phyloP scores from a whole-genome alignment of 352 stramenopile genomes.

The Phytophthora nicotianae region DNA sequence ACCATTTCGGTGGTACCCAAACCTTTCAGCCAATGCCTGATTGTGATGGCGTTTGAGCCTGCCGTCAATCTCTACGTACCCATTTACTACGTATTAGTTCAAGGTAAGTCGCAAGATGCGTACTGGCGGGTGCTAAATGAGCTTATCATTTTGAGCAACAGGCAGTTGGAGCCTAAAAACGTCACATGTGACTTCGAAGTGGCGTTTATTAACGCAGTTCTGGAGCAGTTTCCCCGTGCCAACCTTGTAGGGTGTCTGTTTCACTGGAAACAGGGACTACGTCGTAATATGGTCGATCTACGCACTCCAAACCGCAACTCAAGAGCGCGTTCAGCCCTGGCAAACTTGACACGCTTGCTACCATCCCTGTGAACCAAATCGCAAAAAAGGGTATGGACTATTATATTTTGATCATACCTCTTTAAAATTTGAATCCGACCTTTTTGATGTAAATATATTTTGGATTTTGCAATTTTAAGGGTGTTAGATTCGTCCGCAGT shows the following conservation, averaged over 20 bases:
- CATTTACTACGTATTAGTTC: neutral
- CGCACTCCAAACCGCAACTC: too few relatives aligned
- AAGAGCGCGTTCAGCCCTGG: too few relatives aligned
- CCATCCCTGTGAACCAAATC: neutral
- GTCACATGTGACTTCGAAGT: too few relatives aligned
- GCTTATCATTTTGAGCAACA: neutral
- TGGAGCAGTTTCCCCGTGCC: too few relatives aligned
- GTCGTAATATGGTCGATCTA: too few relatives aligned
- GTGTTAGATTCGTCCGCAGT: neutral
- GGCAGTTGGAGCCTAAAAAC: too few relatives aligned
- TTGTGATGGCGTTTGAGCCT: neutral
- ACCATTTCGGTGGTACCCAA: slow-evolving; percentile 1
- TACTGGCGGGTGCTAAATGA: neutral
- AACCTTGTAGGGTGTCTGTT: too few relatives aligned
- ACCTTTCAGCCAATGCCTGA: slow-evolving; percentile 1
- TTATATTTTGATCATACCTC: neutral
- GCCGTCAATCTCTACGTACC: neutral
- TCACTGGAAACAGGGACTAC: too few relatives aligned
- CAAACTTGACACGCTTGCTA: too few relatives aligned
- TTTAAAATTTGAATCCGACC: neutral
- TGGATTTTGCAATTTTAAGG: neutral
- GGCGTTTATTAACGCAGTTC: too few relatives aligned
- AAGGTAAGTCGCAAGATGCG: neutral
- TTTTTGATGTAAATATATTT: too few relatives aligned
- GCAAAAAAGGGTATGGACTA: neutral